Conservation (phyloP, 345 rosid genomes). For the Lumnitzera racemosa region DNA sequence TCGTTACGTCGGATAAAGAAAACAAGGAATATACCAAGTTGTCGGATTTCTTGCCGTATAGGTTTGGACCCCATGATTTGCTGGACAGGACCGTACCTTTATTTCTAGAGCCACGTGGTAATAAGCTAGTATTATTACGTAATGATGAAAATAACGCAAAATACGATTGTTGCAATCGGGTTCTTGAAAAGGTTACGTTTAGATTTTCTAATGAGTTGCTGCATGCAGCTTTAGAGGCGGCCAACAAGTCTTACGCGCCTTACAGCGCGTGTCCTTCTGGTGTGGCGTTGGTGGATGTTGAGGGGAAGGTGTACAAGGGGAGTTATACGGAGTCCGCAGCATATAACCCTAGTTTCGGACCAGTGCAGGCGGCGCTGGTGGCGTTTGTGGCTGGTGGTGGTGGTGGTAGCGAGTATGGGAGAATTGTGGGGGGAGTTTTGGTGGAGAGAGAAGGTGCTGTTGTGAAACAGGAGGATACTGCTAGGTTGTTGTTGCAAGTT, state of each 20-base stretch:
- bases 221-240: conserved; percentile 59
- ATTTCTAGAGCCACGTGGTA: conserved; percentile 53
- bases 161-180: too few relatives aligned
- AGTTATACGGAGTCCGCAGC: conserved; percentile 94
- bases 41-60: conserved; percentile 49
- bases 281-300: conserved; percentile 60
- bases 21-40: conserved; percentile 28
- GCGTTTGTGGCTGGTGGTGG: conserved; percentile 60
- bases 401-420: conserved; percentile 72
- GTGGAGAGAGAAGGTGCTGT: conserved; percentile 70
- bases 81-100: conserved; percentile 55
- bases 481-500: conserved; percentile 51
- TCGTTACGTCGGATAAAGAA: conserved; percentile 24
- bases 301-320: conserved; percentile 72
- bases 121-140: conserved; percentile 17
- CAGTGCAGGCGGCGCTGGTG: conserved; percentile 86
- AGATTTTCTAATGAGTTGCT: conserved; percentile 17
- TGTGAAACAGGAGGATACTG: conserved; percentile 66
- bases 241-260: conserved; percentile 80
- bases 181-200: too few relatives aligned
- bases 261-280: conserved; percentile 90
- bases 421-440: conserved; percentile 56
- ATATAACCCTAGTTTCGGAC: conserved; percentile 90
- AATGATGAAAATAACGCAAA: too few relatives aligned
- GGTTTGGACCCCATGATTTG: conserved; percentile 85